Evolutionary conservation across 768 basidiomycete species (phyloP).

Genomic region (Russula olivacea): DNA sequence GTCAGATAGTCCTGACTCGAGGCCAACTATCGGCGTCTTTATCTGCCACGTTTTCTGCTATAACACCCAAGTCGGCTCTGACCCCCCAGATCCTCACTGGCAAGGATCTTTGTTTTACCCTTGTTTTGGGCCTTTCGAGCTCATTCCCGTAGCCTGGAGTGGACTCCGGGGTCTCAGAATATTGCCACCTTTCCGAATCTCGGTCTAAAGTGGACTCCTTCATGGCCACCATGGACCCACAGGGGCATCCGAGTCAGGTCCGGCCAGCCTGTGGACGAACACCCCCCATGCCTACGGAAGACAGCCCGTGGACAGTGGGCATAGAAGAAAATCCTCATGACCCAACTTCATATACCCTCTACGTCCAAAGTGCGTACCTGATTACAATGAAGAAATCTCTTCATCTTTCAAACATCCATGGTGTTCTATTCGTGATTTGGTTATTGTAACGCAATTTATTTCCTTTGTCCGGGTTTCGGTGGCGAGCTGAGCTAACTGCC

Average conservation of each 20-base stretch:
- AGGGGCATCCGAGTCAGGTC: constrained; percentile 22
- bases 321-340: constrained; percentile 73
- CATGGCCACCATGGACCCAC: constrained; percentile 26
- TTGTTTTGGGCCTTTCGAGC: constrained; percentile 36
- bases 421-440: background rate
- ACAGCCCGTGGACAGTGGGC: constrained; percentile 82
- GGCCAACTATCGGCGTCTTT: background rate
- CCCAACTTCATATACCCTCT: constrained; percentile 58
- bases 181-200: constrained; percentile 41
- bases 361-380: constrained; percentile 75
- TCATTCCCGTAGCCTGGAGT: constrained; percentile 25
- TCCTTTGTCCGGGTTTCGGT: background rate
- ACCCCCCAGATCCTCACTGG: constrained; percentile 22
- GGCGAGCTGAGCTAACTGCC: constrained; percentile 5
- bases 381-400: no score
- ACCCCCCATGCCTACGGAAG: constrained; percentile 61
- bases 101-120: constrained; percentile 30
- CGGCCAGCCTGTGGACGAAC: constrained; percentile 37
- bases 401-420: background rate
- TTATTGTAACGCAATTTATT: background rate
- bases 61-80: constrained; percentile 27
- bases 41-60: background rate
- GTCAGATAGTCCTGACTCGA: background rate
- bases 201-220: constrained; percentile 29
- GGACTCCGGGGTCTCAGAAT: constrained; percentile 37